These are phyloP conservation scores for Russula vinacea DNA, from an alignment of 768 basidiomycete genomes.

Conservation along the genomic window DNA sequence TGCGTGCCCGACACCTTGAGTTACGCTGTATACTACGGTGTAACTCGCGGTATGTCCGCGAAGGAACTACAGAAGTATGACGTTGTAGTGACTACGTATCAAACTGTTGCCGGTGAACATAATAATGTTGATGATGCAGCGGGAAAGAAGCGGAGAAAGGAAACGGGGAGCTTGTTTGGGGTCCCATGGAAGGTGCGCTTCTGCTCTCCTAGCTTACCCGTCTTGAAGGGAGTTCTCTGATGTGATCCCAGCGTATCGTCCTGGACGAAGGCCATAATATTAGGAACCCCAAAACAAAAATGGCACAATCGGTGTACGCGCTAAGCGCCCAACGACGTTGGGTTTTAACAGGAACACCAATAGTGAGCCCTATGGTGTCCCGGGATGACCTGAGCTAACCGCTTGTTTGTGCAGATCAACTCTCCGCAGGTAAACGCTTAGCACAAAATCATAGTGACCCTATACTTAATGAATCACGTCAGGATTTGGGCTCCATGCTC, in stretches of 20 bases:
- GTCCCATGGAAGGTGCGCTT: conserved; percentile 80
- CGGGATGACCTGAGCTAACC: neutral
- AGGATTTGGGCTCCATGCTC: conserved; percentile 86
- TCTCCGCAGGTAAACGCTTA: conserved; percentile 55
- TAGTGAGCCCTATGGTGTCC: conserved; percentile 50
- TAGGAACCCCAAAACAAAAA: conserved; percentile 84
- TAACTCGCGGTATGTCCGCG: conserved; percentile 55
- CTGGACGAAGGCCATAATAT: conserved; percentile 89
- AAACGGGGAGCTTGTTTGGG: conserved; percentile 55
- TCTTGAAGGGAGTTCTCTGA: neutral
- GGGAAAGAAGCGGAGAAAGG: conserved; percentile 62
- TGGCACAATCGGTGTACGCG: conserved; percentile 63
- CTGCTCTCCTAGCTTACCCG: neutral
- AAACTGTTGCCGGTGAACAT: conserved; percentile 61
- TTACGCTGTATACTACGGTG: conserved; percentile 67
- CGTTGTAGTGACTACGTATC: conserved; percentile 82
- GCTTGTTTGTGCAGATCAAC: conserved; percentile 55
- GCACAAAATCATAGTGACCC: neutral
- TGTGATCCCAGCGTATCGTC: conserved; percentile 56
- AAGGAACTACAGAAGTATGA: conserved; percentile 65
- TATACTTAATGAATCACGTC: conserved; percentile 13
- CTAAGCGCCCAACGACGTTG: conserved; percentile 72
- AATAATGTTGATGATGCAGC: conserved; percentile 35
- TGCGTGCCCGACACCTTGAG: conserved; percentile 52
- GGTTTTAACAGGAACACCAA: conserved; percentile 83